Percentiles rank a stretch among this genome's conserved stretches.
phyloP scores from a whole-genome alignment of 2,329 filamentous ascomycete species.

The Remersonia thermophila region DNA sequence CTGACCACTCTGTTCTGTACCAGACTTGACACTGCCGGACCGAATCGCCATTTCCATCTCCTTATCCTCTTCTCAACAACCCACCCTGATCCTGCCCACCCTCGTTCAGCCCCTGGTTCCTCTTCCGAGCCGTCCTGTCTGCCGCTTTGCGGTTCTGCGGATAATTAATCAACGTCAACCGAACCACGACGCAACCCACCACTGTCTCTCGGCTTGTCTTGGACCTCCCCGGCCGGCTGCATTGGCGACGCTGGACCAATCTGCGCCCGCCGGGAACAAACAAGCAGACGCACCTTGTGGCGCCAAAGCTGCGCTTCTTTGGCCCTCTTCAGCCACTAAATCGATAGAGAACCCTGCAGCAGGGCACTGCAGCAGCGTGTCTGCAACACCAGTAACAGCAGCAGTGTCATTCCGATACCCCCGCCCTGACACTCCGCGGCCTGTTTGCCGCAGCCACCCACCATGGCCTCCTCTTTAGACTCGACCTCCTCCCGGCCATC shows the following conservation, averaged over 20 bases:
- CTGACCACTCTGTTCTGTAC: constrained; percentile 9
- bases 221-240: constrained; percentile 4
- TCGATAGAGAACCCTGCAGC: constrained; percentile 10
- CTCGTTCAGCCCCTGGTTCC: background rate
- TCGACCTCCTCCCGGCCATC: constrained; percentile 17
- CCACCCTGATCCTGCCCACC: background rate
- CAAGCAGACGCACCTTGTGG: constrained; percentile 11
- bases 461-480: constrained; percentile 17
- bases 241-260: constrained; percentile 1
- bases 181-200: constrained; percentile 2
- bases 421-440: constrained; percentile 1
- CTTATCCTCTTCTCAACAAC: background rate
- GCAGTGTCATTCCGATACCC: too few species aligned
- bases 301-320: constrained; percentile 7
- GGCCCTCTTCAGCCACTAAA: constrained; percentile 6
- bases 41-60: constrained; percentile 3
- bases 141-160: background rate
- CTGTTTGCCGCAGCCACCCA: constrained; percentile 1
- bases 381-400: background rate
- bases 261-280: constrained; percentile 1
- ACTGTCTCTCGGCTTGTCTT: background rate
- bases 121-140: background rate
- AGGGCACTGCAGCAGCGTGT: background rate
- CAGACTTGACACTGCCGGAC: constrained; percentile 4
- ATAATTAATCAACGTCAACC: background rate